A percentile compares a stretch with the other conserved stretches of the same genome.
phyloP scores from a whole-genome alignment of 495 filamentous ascomycete species.

The Friedmanniomyces endolithicus region DNA sequence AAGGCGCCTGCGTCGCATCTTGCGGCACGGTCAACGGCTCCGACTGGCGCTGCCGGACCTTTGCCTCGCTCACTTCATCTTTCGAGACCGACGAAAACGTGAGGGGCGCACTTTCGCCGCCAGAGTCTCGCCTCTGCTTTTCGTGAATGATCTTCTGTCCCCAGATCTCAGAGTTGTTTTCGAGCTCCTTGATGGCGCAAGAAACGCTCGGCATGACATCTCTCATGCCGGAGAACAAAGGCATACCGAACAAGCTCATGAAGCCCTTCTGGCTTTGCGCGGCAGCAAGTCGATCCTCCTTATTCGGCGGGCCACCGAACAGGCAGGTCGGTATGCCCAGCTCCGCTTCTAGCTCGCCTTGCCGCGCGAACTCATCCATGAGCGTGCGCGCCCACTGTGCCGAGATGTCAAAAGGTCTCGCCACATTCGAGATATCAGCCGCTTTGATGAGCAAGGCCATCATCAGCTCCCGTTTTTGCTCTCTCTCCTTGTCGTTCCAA shows the following conservation, averaged over 20 bases:
- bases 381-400: conserved; percentile 79
- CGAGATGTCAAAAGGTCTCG: conserved; percentile 64
- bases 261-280: conserved; percentile 81
- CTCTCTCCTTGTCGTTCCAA: conserved; percentile 59
- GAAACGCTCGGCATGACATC: conserved; percentile 72
- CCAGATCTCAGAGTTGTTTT: conserved; percentile 61
- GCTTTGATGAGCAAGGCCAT: conserved; percentile 94
- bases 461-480: conserved; percentile 61
- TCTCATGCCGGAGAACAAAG: conserved; percentile 74
- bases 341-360: conserved; percentile 82
- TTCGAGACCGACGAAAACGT: conserved; percentile 18
- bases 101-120: conserved; percentile 2
- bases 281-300: conserved; percentile 70
- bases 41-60: conserved; percentile 2
- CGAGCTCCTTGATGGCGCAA: conserved; percentile 71
- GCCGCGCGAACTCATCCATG: conserved; percentile 85
- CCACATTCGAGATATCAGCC: conserved; percentile 97
- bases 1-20: neutral
- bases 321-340: conserved; percentile 76
- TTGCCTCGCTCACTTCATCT: conserved; percentile 17
- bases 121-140: conserved; percentile 24
- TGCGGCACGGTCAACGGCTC: conserved; percentile 7
- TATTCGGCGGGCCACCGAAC: conserved; percentile 67
- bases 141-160: conserved; percentile 50
- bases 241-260: conserved; percentile 88